A percentile compares a stretch with the other conserved stretches of the same genome.
Conservation (phyloP, 2,329 filamentous ascomycete species). For the Talaromyces sp. region DNA sequence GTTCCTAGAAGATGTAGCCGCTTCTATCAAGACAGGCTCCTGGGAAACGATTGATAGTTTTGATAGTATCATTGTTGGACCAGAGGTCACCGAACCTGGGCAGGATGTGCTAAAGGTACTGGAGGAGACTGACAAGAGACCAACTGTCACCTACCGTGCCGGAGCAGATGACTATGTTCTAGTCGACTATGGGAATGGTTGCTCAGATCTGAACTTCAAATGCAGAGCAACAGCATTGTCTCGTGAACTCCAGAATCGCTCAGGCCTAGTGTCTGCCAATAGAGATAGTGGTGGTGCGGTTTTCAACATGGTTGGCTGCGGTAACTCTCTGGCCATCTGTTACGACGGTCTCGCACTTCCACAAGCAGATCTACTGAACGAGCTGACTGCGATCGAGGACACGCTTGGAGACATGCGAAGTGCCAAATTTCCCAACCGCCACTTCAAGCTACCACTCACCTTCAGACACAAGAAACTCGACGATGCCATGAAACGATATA, state of each 20-base stretch:
- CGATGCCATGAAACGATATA: constrained; percentile 60
- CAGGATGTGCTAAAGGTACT: background rate
- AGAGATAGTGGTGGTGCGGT: background rate
- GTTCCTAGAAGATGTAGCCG: constrained; percentile 41
- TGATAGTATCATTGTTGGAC: background rate
- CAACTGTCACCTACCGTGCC: background rate
- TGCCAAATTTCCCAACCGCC: constrained; percentile 45
- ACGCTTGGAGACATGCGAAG: constrained; percentile 41
- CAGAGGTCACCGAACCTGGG: background rate
- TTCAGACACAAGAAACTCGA: constrained; percentile 42
- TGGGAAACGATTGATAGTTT: background rate
- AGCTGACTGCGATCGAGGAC: constrained; percentile 40
- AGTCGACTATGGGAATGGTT: constrained; percentile 58
- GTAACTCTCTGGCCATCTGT: constrained; percentile 2
- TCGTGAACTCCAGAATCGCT: background rate
- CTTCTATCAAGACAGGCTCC: background rate
- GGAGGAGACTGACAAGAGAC: background rate
- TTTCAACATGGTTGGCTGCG: background rate
- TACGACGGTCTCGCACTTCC: constrained; percentile 46
- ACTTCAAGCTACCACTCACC: constrained; percentile 47
- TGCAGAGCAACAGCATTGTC: constrained; percentile 49
- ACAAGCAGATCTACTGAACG: constrained; percentile 38
- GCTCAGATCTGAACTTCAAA: constrained; percentile 58
- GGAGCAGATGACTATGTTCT: constrained; percentile 50
- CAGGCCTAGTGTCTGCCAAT: background rate